Percentiles rank a stretch among this genome's conserved stretches.
These are phyloP conservation scores for Cytospora paraplurivora DNA, from an alignment of 2,329 filamentous ascomycete genomes.

Conservation along the genomic window DNA sequence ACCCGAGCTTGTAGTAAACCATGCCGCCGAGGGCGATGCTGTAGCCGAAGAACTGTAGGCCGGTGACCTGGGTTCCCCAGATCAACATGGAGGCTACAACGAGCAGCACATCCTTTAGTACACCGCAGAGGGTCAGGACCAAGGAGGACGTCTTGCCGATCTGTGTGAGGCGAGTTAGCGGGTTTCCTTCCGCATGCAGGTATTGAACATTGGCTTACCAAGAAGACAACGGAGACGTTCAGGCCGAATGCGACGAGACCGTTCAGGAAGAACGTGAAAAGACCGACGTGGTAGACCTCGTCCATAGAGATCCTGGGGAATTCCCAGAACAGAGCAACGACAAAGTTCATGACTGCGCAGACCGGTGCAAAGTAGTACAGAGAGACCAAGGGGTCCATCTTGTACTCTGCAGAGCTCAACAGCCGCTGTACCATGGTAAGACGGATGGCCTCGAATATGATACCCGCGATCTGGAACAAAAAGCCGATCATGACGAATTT, in stretches of 20 bases:
- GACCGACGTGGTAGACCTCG: conserved; percentile 73
- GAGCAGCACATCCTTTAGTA: conserved; percentile 85
- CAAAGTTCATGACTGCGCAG: conserved; percentile 79
- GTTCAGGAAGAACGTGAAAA: conserved; percentile 73
- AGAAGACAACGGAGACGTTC: conserved; percentile 83
- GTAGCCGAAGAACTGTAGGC: conserved; percentile 82
- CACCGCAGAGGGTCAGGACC: conserved; percentile 82
- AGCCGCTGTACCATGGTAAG: conserved; percentile 84
- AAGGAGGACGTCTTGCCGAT: conserved; percentile 88
- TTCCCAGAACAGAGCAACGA: conserved; percentile 74
- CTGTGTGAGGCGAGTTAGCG: conserved; percentile 49
- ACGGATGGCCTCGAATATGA: conserved; percentile 80
- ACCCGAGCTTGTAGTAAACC: conserved; percentile 84
- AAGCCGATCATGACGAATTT: conserved; percentile 83
- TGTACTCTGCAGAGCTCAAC: conserved; percentile 80
- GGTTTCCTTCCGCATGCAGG: neutral
- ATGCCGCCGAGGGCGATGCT: conserved; percentile 77
- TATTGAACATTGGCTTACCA: conserved; percentile 58
- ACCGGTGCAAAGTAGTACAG: conserved; percentile 89
- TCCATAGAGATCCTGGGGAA: conserved; percentile 67
- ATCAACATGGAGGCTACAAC: conserved; percentile 79
- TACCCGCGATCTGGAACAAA: conserved; percentile 75
- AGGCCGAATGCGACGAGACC: conserved; percentile 77
- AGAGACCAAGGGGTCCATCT: conserved; percentile 88
- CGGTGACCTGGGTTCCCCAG: conserved; percentile 74